A percentile compares a stretch with the other conserved stretches of the same genome.
Evolutionary conservation across 2,329 filamentous ascomycete species (phyloP).

Genomic region (Penicillium sp.): DNA sequence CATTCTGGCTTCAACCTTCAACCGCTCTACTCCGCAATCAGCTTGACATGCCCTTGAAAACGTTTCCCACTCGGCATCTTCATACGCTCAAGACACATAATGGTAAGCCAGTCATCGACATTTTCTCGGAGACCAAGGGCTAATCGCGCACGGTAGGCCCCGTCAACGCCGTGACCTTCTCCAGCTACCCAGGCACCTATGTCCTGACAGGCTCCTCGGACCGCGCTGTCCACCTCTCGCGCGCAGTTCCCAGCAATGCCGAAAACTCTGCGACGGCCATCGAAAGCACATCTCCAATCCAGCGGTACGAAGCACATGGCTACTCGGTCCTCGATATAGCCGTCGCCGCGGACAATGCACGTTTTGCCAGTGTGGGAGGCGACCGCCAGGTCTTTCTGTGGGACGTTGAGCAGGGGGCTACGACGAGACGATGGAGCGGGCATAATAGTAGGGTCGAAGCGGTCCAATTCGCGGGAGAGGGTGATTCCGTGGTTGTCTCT

Average conservation of each 20-base stretch:
- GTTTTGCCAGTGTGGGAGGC: constrained; percentile 82
- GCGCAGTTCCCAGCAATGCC: constrained; percentile 50
- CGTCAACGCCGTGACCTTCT: constrained; percentile 71
- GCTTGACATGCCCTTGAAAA: constrained; percentile 22
- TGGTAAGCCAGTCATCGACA: constrained; percentile 27
- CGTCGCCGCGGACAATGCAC: constrained; percentile 72
- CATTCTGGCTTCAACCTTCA: not conserved
- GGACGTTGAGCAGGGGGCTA: constrained; percentile 82
- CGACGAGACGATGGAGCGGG: constrained; percentile 70
- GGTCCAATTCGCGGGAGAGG: constrained; percentile 74
- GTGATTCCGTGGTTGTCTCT: constrained; percentile 69
- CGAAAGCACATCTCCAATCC: constrained; percentile 62
- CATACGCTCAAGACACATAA: constrained; percentile 47
- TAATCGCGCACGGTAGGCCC: constrained; percentile 53
- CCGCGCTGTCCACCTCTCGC: constrained; percentile 82
- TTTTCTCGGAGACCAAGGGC: not conserved
- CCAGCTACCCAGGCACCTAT: constrained; percentile 69
- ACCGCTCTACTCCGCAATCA: not conserved
- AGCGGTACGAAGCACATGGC: constrained; percentile 84
- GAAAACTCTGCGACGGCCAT: constrained; percentile 29
- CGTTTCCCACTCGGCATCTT: constrained; percentile 40
- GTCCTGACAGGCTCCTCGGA: constrained; percentile 85
- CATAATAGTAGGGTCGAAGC: constrained; percentile 74
- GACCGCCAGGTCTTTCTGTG: constrained; percentile 90
- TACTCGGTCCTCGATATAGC: constrained; percentile 85